Evolutionary conservation across 1,284 basidiomycete species (phyloP).

Genomic region (Sporisorium graminicola): DNA sequence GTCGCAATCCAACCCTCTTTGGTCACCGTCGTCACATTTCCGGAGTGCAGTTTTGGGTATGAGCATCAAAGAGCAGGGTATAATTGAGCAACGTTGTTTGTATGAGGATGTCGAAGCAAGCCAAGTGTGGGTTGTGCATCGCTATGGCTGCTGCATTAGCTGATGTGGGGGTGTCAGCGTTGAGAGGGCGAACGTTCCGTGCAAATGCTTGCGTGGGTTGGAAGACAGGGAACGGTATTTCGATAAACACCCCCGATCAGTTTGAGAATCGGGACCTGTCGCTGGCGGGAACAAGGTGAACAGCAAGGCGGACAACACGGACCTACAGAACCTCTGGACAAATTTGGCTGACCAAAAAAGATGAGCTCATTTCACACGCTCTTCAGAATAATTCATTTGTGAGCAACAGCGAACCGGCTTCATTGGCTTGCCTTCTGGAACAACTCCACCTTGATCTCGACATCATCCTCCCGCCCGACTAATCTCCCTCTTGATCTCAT

Average conservation of each 20-base stretch:
- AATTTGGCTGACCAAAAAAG: background rate
- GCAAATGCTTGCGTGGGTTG: no score
- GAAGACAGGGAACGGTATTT: no score
- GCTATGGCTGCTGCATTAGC: background rate
- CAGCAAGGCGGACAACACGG: background rate
- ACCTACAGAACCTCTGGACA: no score
- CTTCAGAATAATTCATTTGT: background rate
- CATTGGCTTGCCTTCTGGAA: background rate
- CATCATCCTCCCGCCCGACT: background rate
- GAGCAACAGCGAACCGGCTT: background rate
- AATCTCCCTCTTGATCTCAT: background rate
- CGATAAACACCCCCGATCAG: no score
- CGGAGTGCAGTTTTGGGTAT: background rate
- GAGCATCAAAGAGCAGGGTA: background rate
- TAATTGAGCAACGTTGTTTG: background rate
- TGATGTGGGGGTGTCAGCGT: background rate
- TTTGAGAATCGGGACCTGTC: background rate
- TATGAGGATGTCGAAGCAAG: background rate
- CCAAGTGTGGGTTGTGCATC: background rate
- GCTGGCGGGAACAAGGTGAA: background rate
- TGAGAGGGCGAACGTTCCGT: background rate
- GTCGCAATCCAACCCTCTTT: background rate
- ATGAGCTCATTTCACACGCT: conserved; percentile 1
- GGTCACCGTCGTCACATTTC: background rate
- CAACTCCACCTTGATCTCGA: background rate